Percentiles rank a stretch among this genome's conserved stretches.
Conservation (phyloP, 176 grass and related monocot genomes). For the Alopecurus myosuroides region DNA sequence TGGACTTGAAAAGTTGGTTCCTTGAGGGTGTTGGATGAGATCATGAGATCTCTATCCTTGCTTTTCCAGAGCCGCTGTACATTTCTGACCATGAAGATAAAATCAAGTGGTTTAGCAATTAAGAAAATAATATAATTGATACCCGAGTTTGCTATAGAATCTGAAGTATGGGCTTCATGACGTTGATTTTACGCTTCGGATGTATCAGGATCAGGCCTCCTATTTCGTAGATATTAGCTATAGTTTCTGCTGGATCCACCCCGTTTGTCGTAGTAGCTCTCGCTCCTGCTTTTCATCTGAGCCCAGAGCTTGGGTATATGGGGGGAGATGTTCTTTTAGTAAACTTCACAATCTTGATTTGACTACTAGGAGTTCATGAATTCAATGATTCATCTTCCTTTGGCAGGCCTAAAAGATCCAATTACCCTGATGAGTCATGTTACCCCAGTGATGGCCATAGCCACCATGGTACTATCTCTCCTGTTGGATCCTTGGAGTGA, state of each 20-base stretch:
- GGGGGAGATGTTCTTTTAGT: background rate
- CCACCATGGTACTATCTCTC: constrained; percentile 87
- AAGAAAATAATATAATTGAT: background rate
- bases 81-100: background rate
- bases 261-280: background rate
- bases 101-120: background rate
- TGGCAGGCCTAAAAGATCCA: constrained; percentile 90
- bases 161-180: background rate
- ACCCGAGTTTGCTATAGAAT: background rate
- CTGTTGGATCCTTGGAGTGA: constrained; percentile 91
- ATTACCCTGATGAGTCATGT: constrained; percentile 96
- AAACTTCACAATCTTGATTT: background rate
- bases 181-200: constrained; percentile 11
- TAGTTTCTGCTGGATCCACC: constrained; percentile 8
- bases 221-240: constrained; percentile 2
- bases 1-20: constrained; percentile 4
- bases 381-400: constrained; percentile 19
- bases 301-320: constrained; percentile 8
- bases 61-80: background rate
- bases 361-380: constrained; percentile 13
- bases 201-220: constrained; percentile 4
- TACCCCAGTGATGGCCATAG: constrained; percentile 89
- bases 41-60: background rate
- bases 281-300: background rate
- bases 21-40: background rate